A percentile compares a stretch with the other conserved stretches of the same genome.
phyloP scores from a whole-genome alignment of 139 green algal species.

The Astrephomene gubernaculifera region DNA sequence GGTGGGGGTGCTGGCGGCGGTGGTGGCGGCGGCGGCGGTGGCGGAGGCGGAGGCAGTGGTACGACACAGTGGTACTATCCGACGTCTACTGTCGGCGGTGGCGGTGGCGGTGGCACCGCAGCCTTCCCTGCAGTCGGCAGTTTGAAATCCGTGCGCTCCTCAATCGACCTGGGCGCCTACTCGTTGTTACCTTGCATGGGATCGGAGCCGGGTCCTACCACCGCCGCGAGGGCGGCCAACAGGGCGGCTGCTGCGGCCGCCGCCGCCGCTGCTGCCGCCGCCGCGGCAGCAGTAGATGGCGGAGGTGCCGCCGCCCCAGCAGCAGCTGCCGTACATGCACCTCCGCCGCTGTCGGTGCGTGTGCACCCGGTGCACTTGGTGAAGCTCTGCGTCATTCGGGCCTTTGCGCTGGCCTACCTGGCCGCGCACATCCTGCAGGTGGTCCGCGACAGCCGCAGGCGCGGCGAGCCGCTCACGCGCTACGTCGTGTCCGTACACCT shows the following conservation, averaged over 20 bases:
- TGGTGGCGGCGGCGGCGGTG: neutral
- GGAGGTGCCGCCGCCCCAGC: neutral
- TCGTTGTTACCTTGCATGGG: too few relatives aligned
- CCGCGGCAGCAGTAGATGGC: neutral
- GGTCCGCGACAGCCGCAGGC: neutral
- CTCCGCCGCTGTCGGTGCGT: too few relatives aligned
- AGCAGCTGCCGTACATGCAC: too few relatives aligned
- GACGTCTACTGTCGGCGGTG: too few relatives aligned
- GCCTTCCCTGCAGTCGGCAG: too few relatives aligned
- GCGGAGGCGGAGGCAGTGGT: neutral
- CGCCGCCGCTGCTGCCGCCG: neutral
- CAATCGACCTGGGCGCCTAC: too few relatives aligned
- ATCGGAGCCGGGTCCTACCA: too few relatives aligned
- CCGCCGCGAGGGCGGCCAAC: too few relatives aligned
- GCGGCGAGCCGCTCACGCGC: neutral
- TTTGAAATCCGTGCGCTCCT: too few relatives aligned
- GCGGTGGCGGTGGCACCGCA: too few relatives aligned
- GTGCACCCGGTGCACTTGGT: slow-evolving; percentile 10
- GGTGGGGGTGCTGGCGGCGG: neutral
- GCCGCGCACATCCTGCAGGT: slow-evolving; percentile 21
- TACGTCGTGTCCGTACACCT: slow-evolving; percentile 25
- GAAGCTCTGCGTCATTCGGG: slow-evolving; percentile 28
- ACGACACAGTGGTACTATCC: too few relatives aligned
- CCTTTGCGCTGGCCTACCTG: slow-evolving; percentile 21
- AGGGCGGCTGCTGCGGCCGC: too few relatives aligned